These are phyloP conservation scores for Phaeolepiota aurea DNA, from an alignment of 768 basidiomycete genomes.

Conservation along the genomic window DNA sequence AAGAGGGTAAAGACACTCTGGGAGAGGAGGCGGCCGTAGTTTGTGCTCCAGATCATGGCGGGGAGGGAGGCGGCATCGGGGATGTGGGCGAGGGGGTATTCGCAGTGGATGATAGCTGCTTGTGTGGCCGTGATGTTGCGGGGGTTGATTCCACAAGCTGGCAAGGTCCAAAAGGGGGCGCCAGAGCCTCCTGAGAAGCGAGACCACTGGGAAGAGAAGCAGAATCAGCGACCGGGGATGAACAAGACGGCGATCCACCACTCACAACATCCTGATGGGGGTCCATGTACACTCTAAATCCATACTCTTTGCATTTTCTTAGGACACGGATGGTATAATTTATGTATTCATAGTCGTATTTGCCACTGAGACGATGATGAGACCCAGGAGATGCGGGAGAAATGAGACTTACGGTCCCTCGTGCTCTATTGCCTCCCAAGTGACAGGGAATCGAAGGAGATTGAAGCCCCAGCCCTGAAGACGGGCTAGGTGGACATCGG, in stretches of 20 bases:
- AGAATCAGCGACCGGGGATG: slow-evolving; percentile 1
- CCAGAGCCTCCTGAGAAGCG: slow-evolving; percentile 93
- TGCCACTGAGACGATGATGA: slow-evolving; percentile 43
- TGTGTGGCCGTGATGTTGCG: slow-evolving; percentile 79
- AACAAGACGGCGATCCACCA: slow-evolving; percentile 12
- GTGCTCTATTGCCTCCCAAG: slow-evolving; percentile 94
- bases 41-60: slow-evolving; percentile 96
- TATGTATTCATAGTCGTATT: slow-evolving; percentile 87
- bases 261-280: slow-evolving; percentile 93
- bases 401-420: slow-evolving; percentile 77
- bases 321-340: slow-evolving; percentile 84
- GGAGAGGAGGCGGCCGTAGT: slow-evolving; percentile 82
- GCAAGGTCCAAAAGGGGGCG: slow-evolving; percentile 89
- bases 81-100: slow-evolving; percentile 60
- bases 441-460: slow-evolving; percentile 72
- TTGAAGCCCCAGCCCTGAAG: slow-evolving; percentile 93
- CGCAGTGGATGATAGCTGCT: slow-evolving; percentile 80
- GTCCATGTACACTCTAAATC: slow-evolving; percentile 89
- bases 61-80: slow-evolving; percentile 73
- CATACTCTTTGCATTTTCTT: slow-evolving; percentile 86
- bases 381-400: slow-evolving; percentile 2
- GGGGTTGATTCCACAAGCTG: slow-evolving; percentile 86
- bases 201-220: slow-evolving; percentile 61
- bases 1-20: slow-evolving; percentile 93
- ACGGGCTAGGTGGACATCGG: slow-evolving; percentile 80